A percentile compares a stretch with the other conserved stretches of the same genome.
phyloP scores from a whole-genome alignment of 805 yeast genomes.

The Saitoella complicata region DNA sequence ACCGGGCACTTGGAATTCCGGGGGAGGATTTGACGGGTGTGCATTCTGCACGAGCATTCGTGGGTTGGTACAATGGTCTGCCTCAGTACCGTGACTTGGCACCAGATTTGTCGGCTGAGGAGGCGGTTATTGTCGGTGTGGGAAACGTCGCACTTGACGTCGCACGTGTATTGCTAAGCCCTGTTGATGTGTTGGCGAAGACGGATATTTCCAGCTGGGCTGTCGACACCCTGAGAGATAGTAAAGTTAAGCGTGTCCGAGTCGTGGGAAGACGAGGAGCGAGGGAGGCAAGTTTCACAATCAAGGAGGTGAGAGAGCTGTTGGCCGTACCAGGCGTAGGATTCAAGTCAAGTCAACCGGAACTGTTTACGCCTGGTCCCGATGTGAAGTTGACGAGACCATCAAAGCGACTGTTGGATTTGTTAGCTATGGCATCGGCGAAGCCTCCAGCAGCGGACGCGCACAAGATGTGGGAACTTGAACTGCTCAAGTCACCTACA shows the following conservation, averaged over 20 bases:
- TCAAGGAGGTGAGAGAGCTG: constrained; percentile 78
- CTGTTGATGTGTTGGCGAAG: constrained; percentile 36
- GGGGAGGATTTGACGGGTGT: constrained; percentile 51
- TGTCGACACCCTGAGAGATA: constrained; percentile 31
- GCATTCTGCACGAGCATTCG: constrained; percentile 67
- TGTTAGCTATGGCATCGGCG: constrained; percentile 37
- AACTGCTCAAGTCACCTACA: constrained; percentile 52
- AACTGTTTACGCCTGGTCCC: constrained; percentile 18
- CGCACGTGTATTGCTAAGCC: constrained; percentile 58
- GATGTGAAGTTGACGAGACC: constrained; percentile 25
- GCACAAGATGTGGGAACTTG: constrained; percentile 42
- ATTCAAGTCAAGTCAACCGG: constrained; percentile 32
- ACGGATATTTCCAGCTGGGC: constrained; percentile 67
- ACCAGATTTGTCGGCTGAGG: constrained; percentile 36
- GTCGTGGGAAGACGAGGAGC: constrained; percentile 80
- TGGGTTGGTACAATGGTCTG: constrained; percentile 92
- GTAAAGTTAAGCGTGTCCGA: constrained; percentile 45
- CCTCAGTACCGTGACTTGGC: constrained; percentile 44
- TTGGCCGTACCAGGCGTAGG: constrained; percentile 40
- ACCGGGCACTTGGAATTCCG: constrained; percentile 35
- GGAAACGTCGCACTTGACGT: constrained; percentile 94
- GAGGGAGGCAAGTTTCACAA: constrained; percentile 58
- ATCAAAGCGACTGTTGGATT: constrained; percentile 46
- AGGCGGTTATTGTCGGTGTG: constrained; percentile 78
- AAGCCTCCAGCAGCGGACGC: constrained; percentile 15